Base-by-base conservation (phyloP, 1,139 yeast genomes). In the Yamadazyma oceani region DNA sequence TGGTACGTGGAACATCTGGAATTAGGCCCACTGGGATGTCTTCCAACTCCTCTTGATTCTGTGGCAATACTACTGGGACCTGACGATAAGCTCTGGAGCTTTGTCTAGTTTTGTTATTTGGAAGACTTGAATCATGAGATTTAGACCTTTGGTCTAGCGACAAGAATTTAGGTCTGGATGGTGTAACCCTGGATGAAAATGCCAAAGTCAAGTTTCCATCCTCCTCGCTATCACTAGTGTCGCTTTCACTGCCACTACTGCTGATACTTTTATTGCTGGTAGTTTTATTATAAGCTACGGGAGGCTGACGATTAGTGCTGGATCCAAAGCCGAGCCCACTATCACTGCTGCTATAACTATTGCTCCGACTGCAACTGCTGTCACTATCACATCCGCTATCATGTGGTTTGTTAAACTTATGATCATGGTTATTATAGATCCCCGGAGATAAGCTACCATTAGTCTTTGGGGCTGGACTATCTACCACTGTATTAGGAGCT, bases 171-270 rank as follows among this genome's bases (percentile, higher is more conserved):
- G 76, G 74, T 21, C 68, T 49, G 3, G 62, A 41, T 16, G 60
- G 69, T 2, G 60, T 56, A 7, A 70, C 61, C 43, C 71, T 68
- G 2, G 75, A 67, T 2, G 75, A 64, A 45, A 78, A 73, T 10
- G 77, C 79, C 25, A 79, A 60, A 0, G 82, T 78, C 43, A 79
- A 57, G 48, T 78, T 75, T 1, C 76, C 81, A 22, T 55, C 71
- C 35, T 64, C 75, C 34, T 64, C 75, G 38, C 63, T 64, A 6
- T 62, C 71, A 17, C 61, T 65, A 14, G 29, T 27, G 17, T 58
- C 66, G 29, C 57, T 55, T 11, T 50, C 59, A 24, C 46, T 40
- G 2, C 38, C 41, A 28, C 40, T 38, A 17, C 31, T 31, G 17
- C 38, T 32, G 7, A 27, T 17, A 7, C 16, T 27, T 7, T 17